Evolutionary conservation across 1,284 basidiomycete species (phyloP).

Genomic region (Pholiota adiposa): DNA sequence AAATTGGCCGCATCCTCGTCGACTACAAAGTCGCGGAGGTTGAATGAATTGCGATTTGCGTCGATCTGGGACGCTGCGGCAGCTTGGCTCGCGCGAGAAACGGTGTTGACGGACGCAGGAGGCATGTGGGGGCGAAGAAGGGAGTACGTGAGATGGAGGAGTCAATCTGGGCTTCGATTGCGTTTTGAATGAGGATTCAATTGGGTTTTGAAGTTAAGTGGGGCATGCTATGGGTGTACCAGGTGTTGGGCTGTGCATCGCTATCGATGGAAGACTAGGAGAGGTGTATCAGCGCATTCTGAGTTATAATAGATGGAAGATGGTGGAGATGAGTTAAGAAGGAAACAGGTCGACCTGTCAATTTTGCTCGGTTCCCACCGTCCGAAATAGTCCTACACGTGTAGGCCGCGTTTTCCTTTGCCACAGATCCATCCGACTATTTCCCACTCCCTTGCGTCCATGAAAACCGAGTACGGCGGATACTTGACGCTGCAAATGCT

Average conservation of each 20-base stretch:
- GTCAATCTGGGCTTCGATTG: background rate
- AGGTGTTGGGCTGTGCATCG: slow-evolving; percentile 8
- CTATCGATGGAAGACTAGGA: slow-evolving; percentile 11
- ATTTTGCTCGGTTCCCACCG: slow-evolving; percentile 5
- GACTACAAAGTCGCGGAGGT: slow-evolving; percentile 27
- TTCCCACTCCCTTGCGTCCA: slow-evolving; percentile 4
- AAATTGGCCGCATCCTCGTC: slow-evolving; percentile 28
- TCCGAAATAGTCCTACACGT: slow-evolving; percentile 21
- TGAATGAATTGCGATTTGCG: slow-evolving; percentile 14
- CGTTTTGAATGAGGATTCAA: background rate
- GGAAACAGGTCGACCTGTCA: background rate
- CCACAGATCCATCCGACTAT: slow-evolving; percentile 6
- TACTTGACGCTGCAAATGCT: background rate
- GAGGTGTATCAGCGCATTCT: slow-evolving; percentile 14
- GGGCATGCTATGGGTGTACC: slow-evolving; percentile 1
- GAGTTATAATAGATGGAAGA: slow-evolving; percentile 8
- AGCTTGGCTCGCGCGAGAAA: slow-evolving; percentile 7
- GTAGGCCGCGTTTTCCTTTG: slow-evolving; percentile 22
- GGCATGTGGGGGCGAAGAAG: slow-evolving; percentile 5
- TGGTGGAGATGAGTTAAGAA: slow-evolving; percentile 11
- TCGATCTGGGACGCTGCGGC: slow-evolving; percentile 12
- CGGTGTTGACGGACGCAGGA: slow-evolving; percentile 17
- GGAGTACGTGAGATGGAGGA: background rate
- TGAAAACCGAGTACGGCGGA: background rate
- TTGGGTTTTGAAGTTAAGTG: background rate